Evolutionary conservation across 495 filamentous ascomycete genomes (phyloP).

Genomic region (Endocarpon pusillum): DNA sequence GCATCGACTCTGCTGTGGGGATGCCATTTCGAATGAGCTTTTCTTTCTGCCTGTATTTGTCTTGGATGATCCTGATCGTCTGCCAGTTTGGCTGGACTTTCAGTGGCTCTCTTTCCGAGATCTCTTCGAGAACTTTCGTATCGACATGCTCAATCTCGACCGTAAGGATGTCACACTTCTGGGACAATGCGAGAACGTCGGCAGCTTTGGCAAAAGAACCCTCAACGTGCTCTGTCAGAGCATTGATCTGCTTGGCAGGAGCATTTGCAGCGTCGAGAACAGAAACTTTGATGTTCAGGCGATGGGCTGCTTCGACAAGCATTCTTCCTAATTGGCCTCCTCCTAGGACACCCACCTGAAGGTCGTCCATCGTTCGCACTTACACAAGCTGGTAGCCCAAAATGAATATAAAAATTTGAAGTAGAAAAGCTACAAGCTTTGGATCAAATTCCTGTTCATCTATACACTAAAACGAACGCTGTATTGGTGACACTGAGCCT

Average conservation of each 20-base stretch:
- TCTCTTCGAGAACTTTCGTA: conserved; percentile 75
- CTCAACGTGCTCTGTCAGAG: conserved; percentile 52
- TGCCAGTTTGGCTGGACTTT: conserved; percentile 75
- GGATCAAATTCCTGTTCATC: too few species aligned
- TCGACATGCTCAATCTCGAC: conserved; percentile 98
- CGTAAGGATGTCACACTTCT: conserved; percentile 66
- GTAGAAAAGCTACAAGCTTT: too few species aligned
- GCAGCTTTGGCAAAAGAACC: conserved; percentile 72
- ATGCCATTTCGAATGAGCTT: conserved; percentile 51
- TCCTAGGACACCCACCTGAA: conserved; percentile 47
- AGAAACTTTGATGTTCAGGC: conserved; percentile 62
- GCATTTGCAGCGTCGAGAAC: conserved; percentile 64
- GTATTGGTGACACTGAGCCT: too few species aligned
- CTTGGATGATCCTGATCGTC: conserved; percentile 83
- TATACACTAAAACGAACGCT: too few species aligned
- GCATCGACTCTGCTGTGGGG: conserved; percentile 50
- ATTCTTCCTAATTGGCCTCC: conserved; percentile 86
- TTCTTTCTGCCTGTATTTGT: conserved; percentile 88
- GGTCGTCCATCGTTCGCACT: neutral
- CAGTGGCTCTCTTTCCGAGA: conserved; percentile 39
- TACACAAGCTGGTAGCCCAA: too few species aligned
- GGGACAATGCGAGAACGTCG: conserved; percentile 60
- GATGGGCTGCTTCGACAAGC: conserved; percentile 84
- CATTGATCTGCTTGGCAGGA: conserved; percentile 84
- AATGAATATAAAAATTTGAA: too few species aligned